A percentile compares a stretch with the other conserved stretches of the same genome.
Conservation (phyloP, 352 stramenopile species). For the Pythium brassicae region DNA sequence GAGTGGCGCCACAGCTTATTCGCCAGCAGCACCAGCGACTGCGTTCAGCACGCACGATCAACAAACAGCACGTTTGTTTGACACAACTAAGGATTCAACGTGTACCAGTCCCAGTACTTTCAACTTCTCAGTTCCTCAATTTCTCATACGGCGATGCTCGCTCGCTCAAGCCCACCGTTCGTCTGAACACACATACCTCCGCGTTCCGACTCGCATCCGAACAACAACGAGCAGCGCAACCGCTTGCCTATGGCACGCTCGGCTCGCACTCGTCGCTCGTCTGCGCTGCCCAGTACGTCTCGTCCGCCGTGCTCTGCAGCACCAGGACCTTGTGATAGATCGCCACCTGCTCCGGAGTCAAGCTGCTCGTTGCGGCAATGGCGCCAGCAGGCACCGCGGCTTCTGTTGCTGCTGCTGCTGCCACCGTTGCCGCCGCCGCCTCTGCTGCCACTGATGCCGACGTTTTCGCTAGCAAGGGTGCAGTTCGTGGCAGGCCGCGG, state of each 20-base stretch:
- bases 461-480: background rate
- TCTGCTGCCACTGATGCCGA: background rate
- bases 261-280: slow-evolving; percentile 43
- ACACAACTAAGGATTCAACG: no score
- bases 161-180: no score
- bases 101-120: no score
- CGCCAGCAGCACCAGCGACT: no score
- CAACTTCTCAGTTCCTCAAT: no score
- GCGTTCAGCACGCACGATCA: no score
- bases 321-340: slow-evolving; percentile 30
- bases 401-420: background rate
- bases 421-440: background rate
- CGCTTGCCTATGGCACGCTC: background rate
- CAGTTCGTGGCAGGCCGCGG: background rate
- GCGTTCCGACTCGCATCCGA: background rate
- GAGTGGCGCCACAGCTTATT: no score
- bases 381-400: background rate
- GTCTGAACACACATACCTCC: background rate
- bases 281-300: slow-evolving; percentile 34
- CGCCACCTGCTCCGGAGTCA: slow-evolving; percentile 8
- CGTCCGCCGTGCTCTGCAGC: slow-evolving; percentile 29
- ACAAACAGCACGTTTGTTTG: no score
- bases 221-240: background rate
- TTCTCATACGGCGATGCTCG: no score
- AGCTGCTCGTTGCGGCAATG: background rate